Percentiles rank a stretch among this genome's conserved stretches.
These are phyloP conservation scores for Alternaria gansuensis DNA, from an alignment of 2,329 filamentous ascomycete genomes.

Conservation along the genomic window DNA sequence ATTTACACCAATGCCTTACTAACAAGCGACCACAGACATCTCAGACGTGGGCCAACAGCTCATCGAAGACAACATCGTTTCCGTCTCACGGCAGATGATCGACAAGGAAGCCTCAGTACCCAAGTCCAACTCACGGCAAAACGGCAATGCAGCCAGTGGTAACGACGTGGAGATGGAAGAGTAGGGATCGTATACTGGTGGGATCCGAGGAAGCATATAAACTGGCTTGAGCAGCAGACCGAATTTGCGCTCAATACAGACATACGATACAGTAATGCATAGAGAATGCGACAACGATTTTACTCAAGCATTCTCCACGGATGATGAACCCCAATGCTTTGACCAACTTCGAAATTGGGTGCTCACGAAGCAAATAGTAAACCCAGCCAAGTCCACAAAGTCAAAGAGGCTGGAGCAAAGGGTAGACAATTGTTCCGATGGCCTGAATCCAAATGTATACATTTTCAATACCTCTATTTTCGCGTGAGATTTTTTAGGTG, in stretches of 20 bases:
- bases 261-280: constrained; percentile 25
- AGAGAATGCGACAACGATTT: constrained; percentile 27
- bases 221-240: not conserved
- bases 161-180: constrained; percentile 44
- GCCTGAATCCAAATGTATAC: not conserved
- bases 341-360: not conserved
- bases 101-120: constrained; percentile 98
- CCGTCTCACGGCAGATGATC: constrained; percentile 98
- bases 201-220: not conserved
- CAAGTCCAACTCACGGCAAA: constrained; percentile 51
- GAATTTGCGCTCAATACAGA: constrained; percentile 2
- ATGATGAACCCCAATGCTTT: not conserved
- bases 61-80: constrained; percentile 99
- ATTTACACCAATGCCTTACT: constrained; percentile 16
- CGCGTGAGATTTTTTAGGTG: not conserved
- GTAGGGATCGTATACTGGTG: constrained; percentile 6
- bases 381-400: no score
- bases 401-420: not conserved
- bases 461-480: constrained; percentile 3
- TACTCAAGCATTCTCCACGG: not conserved
- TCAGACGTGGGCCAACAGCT: constrained; percentile 95
- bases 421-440: no score
- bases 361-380: not conserved
- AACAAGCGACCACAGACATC: constrained; percentile 65
- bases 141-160: constrained; percentile 38